phyloP scores from a whole-genome alignment of 2,329 filamentous ascomycete species.

The Akanthomyces muscarius region DNA sequence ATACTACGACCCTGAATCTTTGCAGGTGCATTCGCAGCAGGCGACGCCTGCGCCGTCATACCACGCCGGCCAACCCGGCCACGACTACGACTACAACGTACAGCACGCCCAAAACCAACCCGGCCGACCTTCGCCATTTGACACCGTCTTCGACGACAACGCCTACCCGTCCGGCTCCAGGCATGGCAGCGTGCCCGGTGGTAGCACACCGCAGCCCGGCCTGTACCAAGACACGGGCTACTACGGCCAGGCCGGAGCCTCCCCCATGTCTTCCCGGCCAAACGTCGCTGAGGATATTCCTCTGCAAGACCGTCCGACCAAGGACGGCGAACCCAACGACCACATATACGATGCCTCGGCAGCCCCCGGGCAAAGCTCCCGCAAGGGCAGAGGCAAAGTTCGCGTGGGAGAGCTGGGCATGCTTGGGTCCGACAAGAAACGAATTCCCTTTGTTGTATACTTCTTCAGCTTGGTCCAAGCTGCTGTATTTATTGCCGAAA shows the following conservation, averaged over 20 bases:
- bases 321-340: conserved; percentile 46
- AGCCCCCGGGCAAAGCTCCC: conserved; percentile 23
- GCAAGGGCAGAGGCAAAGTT: conserved; percentile 43
- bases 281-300: conserved; percentile 52
- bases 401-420: conserved; percentile 58
- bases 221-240: conserved; percentile 56
- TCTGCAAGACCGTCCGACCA: conserved; percentile 46
- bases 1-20: conserved; percentile 33
- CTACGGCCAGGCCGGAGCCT: conserved; percentile 42
- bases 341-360: conserved; percentile 56
- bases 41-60: conserved; percentile 38
- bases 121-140: conserved; percentile 51
- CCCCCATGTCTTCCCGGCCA: conserved; percentile 31
- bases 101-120: conserved; percentile 13
- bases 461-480: conserved; percentile 72
- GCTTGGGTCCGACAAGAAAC: conserved; percentile 51
- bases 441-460: conserved; percentile 78
- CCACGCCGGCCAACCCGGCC: conserved; percentile 21
- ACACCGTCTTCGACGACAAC: conserved; percentile 64
- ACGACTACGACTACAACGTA: conserved; percentile 11
- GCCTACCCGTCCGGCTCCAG: conserved; percentile 55
- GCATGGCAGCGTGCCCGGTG: conserved; percentile 32
- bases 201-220: conserved; percentile 33
- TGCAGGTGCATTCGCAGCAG: conserved; percentile 40
- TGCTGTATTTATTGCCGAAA: conserved; percentile 81